A percentile compares a stretch with the other conserved stretches of the same genome.
phyloP scores from a whole-genome alignment of 352 stramenopile species.

The Globisporangium carolinianum region DNA sequence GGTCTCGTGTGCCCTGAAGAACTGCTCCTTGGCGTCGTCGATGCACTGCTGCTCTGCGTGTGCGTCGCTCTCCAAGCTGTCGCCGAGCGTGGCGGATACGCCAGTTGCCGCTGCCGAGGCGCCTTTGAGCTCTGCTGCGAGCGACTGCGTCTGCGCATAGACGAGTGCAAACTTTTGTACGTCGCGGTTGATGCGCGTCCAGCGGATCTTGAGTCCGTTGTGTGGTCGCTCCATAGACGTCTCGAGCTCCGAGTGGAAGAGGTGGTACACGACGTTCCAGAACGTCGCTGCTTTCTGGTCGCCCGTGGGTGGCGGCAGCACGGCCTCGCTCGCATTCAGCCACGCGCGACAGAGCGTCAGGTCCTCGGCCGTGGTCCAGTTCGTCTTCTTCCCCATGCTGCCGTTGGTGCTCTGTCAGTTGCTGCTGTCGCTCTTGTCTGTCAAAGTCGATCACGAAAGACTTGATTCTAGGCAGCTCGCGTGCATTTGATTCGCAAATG shows the following conservation, averaged over 20 bases:
- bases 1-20: conserved; percentile 31
- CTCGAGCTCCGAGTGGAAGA: conserved; percentile 66
- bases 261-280: conserved; percentile 50
- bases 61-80: conserved; percentile 8
- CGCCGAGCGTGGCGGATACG: neutral
- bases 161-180: conserved; percentile 62
- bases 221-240: conserved; percentile 50
- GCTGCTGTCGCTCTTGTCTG: neutral
- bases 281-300: conserved; percentile 58
- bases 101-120: neutral
- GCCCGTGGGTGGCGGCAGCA: conserved; percentile 20
- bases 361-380: conserved; percentile 59
- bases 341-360: conserved; percentile 64
- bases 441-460: neutral
- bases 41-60: conserved; percentile 41
- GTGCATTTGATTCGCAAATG: neutral
- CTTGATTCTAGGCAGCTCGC: neutral
- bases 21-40: conserved; percentile 45
- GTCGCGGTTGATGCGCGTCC: conserved; percentile 75
- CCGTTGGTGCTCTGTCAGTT: neutral
- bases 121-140: conserved; percentile 3
- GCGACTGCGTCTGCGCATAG: conserved; percentile 30
- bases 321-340: conserved; percentile 44
- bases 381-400: conserved; percentile 82
- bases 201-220: conserved; percentile 75